Conservation (phyloP, 768 basidiomycete species). For the Chalciporus piperatus region DNA sequence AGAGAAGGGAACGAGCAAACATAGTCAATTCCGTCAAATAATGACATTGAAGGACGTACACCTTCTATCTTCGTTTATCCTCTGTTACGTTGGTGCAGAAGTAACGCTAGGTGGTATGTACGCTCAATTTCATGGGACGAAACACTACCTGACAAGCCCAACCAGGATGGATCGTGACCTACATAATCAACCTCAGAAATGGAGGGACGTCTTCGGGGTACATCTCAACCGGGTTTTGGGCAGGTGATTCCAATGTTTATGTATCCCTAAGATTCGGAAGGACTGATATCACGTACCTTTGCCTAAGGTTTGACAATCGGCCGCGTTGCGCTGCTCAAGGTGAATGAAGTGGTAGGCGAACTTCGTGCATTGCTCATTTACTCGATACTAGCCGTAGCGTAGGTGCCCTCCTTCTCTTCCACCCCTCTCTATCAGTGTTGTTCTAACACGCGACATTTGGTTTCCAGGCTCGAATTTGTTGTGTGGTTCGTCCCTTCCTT, state of each 20-base stretch:
- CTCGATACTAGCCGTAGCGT: conserved; percentile 42
- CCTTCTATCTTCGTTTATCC: conserved; percentile 57
- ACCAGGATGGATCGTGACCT: conserved; percentile 72
- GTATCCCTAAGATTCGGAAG: not conserved
- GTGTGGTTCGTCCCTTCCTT: conserved; percentile 55
- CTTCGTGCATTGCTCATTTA: conserved; percentile 49
- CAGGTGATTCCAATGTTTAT: conserved; percentile 32
- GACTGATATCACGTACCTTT: not conserved
- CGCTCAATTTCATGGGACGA: not conserved
- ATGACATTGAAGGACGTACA: conserved; percentile 53
- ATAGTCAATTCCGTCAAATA: conserved; percentile 50
- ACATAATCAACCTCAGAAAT: conserved; percentile 36
- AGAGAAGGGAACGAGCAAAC: conserved; percentile 35
- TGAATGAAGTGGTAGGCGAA: conserved; percentile 53
- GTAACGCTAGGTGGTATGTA: conserved; percentile 44
- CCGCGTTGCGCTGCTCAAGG: conserved; percentile 48
- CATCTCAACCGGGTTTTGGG: conserved; percentile 51
- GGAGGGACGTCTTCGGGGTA: conserved; percentile 40
- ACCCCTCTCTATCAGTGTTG: conserved; percentile 24
- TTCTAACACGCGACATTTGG: no score
- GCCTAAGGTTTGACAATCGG: conserved; percentile 50
- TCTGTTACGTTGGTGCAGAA: conserved; percentile 70
- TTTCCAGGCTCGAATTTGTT: conserved; percentile 40
- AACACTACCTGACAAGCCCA: not conserved
- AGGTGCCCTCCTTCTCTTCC: not conserved